A percentile compares a stretch with the other conserved stretches of the same genome.
Conservation (phyloP, 2,329 filamentous ascomycete genomes). For the Paraphoma sp. region DNA sequence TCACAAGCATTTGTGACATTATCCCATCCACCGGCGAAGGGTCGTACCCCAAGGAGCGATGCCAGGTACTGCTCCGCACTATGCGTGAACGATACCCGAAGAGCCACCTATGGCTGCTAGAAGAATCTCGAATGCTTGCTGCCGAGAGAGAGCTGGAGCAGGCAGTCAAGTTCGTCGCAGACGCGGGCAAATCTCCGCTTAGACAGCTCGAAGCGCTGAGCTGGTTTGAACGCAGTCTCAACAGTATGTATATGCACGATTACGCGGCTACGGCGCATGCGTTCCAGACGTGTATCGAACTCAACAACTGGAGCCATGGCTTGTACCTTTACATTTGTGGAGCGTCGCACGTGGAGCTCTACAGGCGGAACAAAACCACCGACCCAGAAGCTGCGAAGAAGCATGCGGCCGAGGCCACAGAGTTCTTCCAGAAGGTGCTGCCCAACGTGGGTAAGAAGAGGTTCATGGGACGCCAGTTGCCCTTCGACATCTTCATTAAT, state of each 20-base stretch:
- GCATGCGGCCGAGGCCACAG: slow-evolving; percentile 62
- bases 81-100: slow-evolving; percentile 83
- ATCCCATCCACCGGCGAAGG: slow-evolving; percentile 68
- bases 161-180: slow-evolving; percentile 70
- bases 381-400: slow-evolving; percentile 52
- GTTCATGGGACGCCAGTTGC: slow-evolving; percentile 87
- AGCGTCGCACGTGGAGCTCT: slow-evolving; percentile 78
- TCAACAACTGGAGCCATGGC: slow-evolving; percentile 87
- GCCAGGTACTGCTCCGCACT: slow-evolving; percentile 69
- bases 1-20: slow-evolving; percentile 88
- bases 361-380: slow-evolving; percentile 64
- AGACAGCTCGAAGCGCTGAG: slow-evolving; percentile 87
- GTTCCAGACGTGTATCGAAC: slow-evolving; percentile 64
- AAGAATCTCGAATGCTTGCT: slow-evolving; percentile 80
- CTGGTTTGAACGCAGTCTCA: slow-evolving; percentile 82
- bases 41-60: slow-evolving; percentile 72
- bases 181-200: slow-evolving; percentile 71
- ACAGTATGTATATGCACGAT: slow-evolving; percentile 78
- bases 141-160: slow-evolving; percentile 70
- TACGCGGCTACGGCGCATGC: slow-evolving; percentile 76
- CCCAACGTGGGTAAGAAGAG: slow-evolving; percentile 81
- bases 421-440: slow-evolving; percentile 74
- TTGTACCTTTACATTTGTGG: slow-evolving; percentile 91
- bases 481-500: slow-evolving; percentile 84
- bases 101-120: slow-evolving; percentile 83